Evolutionary conservation across 1,139 yeast species (phyloP).

Genomic region (Suhomyces atakaporum): DNA sequence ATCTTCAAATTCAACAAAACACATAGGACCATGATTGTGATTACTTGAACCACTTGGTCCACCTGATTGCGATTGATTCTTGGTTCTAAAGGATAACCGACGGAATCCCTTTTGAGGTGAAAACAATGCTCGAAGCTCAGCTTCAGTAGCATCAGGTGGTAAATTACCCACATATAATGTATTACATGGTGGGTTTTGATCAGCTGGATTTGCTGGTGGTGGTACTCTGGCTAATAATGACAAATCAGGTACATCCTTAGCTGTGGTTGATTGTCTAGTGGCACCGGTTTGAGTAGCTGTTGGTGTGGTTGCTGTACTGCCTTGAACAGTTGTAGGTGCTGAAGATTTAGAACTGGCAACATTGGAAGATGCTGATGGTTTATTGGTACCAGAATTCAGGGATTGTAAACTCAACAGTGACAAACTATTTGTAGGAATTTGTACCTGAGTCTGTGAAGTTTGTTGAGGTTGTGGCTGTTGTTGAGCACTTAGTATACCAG

Average conservation of each 20-base stretch:
- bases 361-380: constrained; percentile 1
- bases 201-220: constrained; percentile 98
- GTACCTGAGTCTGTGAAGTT: constrained; percentile 7
- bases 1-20: constrained; percentile 97
- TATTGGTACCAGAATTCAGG: constrained; percentile 9
- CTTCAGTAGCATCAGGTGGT: constrained; percentile 96
- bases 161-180: constrained; percentile 94
- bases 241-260: constrained; percentile 63
- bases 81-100: constrained; percentile 84
- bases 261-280: constrained; percentile 1
- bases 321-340: background rate
- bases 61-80: constrained; percentile 47
- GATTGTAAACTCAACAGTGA: constrained; percentile 7
- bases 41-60: constrained; percentile 27
- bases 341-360: background rate
- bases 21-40: constrained; percentile 92
- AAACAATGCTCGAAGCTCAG: constrained; percentile 83
- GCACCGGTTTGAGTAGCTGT: constrained; percentile 2
- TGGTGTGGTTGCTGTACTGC: constrained; percentile 1
- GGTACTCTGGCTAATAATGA: constrained; percentile 77
- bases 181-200: constrained; percentile 98
- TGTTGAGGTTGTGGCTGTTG: constrained; percentile 18
- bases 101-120: constrained; percentile 91
- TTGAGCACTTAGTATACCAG: constrained; percentile 17
- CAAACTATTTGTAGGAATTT: constrained; percentile 6